These are phyloP conservation scores for Metarhizium guizhouense DNA, from an alignment of 2,329 filamentous ascomycete genomes.

Conservation along the genomic window DNA sequence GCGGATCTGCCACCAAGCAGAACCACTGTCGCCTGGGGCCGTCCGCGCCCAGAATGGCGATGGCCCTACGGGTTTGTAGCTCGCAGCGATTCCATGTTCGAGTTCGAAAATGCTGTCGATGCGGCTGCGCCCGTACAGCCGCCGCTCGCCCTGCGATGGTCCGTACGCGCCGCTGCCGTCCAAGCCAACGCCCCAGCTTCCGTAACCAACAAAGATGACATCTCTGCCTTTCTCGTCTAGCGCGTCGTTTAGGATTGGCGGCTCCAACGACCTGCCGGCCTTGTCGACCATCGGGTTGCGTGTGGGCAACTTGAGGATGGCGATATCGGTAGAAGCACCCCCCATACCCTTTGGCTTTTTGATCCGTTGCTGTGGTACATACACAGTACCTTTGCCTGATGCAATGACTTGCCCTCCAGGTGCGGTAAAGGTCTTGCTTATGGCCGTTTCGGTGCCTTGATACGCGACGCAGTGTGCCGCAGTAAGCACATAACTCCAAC, in stretches of 20 bases:
- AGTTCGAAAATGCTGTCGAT: not conserved
- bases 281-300: not conserved
- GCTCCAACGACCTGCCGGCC: not conserved
- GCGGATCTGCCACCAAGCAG: not conserved
- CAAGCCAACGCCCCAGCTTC: not conserved
- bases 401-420: not conserved
- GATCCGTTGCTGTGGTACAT: not conserved
- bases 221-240: not conserved
- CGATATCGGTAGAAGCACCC: not conserved
- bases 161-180: not conserved
- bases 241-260: not conserved
- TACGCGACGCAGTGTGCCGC: not conserved
- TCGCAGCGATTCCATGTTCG: not conserved
- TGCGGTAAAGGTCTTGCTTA: not conserved
- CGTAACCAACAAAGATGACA: not conserved
- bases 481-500: not conserved
- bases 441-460: not conserved
- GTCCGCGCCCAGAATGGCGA: not conserved
- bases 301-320: not conserved
- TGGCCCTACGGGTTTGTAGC: not conserved
- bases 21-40: not conserved
- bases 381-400: not conserved
- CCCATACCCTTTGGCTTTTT: not conserved
- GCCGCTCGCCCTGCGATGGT: not conserved
- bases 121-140: not conserved